Evolutionary conservation across 495 filamentous ascomycete genomes (phyloP).

Genomic region (Choiromyces venosus): DNA sequence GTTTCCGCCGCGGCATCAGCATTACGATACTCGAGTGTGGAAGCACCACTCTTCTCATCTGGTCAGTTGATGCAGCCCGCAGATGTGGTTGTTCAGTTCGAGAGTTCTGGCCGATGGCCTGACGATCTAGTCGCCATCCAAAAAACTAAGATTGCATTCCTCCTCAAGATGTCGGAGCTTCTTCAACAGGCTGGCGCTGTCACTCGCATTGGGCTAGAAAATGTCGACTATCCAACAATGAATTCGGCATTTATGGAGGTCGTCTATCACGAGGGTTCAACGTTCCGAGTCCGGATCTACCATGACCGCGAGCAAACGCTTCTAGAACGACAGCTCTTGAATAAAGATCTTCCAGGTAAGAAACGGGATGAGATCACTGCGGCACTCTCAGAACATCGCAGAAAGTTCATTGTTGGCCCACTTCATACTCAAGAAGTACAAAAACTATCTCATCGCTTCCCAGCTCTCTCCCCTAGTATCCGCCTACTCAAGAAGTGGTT

Average conservation of each 20-base stretch:
- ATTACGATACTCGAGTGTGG: constrained; percentile 66
- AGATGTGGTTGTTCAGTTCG: constrained; percentile 79
- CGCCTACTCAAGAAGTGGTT: constrained; percentile 92
- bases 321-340: constrained; percentile 69
- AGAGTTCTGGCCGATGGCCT: constrained; percentile 89
- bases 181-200: constrained; percentile 53
- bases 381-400: constrained; percentile 64
- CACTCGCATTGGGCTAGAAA: constrained; percentile 74
- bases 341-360: constrained; percentile 58
- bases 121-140: constrained; percentile 86
- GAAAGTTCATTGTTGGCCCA: constrained; percentile 64
- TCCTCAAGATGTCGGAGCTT: constrained; percentile 70
- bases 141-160: constrained; percentile 85
- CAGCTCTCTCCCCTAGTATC: constrained; percentile 73
- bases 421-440: constrained; percentile 74
- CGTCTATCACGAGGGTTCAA: constrained; percentile 59
- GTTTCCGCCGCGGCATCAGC: constrained; percentile 64
- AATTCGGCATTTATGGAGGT: constrained; percentile 85
- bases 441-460: constrained; percentile 72
- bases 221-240: constrained; percentile 56
- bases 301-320: constrained; percentile 80
- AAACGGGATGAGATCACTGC: constrained; percentile 60
- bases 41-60: constrained; percentile 45
- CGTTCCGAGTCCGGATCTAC: constrained; percentile 64
- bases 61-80: constrained; percentile 48